Evolutionary conservation across 805 yeast species (phyloP).

Genomic region (Ogataea siamensis): DNA sequence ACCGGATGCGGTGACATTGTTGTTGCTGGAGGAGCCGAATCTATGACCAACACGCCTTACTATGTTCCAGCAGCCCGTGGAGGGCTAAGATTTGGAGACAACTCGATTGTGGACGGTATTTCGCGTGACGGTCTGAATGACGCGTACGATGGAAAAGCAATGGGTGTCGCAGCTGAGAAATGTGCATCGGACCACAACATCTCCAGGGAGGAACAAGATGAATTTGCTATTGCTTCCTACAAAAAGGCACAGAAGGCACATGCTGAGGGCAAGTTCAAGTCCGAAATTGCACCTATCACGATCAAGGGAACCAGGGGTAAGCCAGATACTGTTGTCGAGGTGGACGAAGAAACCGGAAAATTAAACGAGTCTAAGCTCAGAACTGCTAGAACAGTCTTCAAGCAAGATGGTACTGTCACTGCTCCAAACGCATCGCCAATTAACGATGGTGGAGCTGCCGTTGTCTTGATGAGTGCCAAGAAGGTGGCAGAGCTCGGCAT

Average conservation of each 20-base stretch:
- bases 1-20: constrained; percentile 91
- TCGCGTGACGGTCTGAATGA: constrained; percentile 92
- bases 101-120: constrained; percentile 78
- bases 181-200: constrained; percentile 81
- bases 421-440: constrained; percentile 96
- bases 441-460: constrained; percentile 98
- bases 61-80: constrained; percentile 80
- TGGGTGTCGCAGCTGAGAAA: constrained; percentile 98
- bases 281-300: constrained; percentile 84
- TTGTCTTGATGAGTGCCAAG: constrained; percentile 78
- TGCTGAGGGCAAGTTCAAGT: constrained; percentile 72
- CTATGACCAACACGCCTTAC: constrained; percentile 95
- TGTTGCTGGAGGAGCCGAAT: constrained; percentile 96
- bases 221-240: constrained; percentile 81
- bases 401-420: constrained; percentile 93
- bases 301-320: constrained; percentile 89
- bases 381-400: constrained; percentile 91
- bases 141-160: constrained; percentile 81
- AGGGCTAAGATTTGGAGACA: constrained; percentile 90
- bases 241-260: constrained; percentile 82
- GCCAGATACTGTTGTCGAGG: constrained; percentile 67
- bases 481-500: constrained; percentile 83
- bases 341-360: constrained; percentile 83
- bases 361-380: constrained; percentile 74
- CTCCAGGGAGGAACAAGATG: constrained; percentile 86